Percentiles rank a stretch among this genome's conserved stretches.
Evolutionary conservation across 768 basidiomycete species (phyloP).

Genomic region (Mycena leptocephala): DNA sequence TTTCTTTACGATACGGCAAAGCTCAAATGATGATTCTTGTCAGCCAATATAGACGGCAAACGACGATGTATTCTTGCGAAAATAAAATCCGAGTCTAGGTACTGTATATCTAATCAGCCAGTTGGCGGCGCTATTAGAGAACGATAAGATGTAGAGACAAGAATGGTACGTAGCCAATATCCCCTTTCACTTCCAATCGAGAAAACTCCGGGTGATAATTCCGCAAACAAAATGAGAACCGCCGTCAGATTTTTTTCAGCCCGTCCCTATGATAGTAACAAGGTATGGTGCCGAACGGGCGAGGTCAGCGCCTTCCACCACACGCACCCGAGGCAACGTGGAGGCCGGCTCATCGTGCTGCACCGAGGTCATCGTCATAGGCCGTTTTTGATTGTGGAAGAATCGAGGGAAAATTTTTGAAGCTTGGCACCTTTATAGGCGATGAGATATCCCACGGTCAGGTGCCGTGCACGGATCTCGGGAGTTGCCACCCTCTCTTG

Average conservation of each 20-base stretch:
- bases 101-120: too few relatives aligned
- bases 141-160: not conserved
- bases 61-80: too few relatives aligned
- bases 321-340: slow-evolving; percentile 41
- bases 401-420: slow-evolving; percentile 49
- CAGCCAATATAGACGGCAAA: too few relatives aligned
- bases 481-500: too few relatives aligned
- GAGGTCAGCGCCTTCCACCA: slow-evolving; percentile 68
- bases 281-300: slow-evolving; percentile 77
- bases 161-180: not conserved
- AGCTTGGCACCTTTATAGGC: not conserved
- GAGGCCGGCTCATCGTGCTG: slow-evolving; percentile 70
- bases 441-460: not conserved
- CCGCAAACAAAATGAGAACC: slow-evolving; percentile 39
- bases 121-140: not conserved
- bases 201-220: not conserved
- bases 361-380: slow-evolving; percentile 70
- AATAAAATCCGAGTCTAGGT: too few relatives aligned
- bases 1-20: too few relatives aligned
- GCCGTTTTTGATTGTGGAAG: slow-evolving; percentile 65
- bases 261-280: slow-evolving; percentile 75
- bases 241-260: slow-evolving; percentile 69
- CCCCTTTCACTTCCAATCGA: not conserved
- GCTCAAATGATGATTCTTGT: too few relatives aligned
- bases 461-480: not conserved